Base-by-base conservation (phyloP, 305 asterid genomes). In the Fraxinus floribunda region DNA sequence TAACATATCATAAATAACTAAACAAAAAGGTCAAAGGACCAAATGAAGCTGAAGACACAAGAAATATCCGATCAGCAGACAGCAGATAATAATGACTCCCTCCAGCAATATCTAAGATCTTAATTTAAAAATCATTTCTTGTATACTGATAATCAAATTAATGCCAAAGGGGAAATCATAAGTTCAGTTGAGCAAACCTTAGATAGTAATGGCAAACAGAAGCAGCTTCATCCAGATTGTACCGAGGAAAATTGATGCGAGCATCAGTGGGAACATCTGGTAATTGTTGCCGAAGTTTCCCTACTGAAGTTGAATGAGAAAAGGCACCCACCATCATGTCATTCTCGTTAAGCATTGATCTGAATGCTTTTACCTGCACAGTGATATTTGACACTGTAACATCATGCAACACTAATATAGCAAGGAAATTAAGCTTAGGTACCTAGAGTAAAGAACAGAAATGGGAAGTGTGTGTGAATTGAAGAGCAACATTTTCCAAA, bases 281-380 rank as follows among this genome's bases (percentile, higher is more conserved):
- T 80, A 96, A 84, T 78, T 96, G 98, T 85, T 86, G 86, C 15
- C 98, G 94, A 84, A 94, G 86, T 86, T 96, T 96, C 81, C 99
- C 99, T 64, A 96, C 99, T 39, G 98, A 97, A 38, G 97, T 96
- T 62, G 98, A 92, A 85, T 96, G 98, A 44, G 98, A 94, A 86
- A 94, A 93, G 62, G 94, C 94, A 16, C 99, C 98, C 80, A 92
- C 95, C 98, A 93, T 96, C 98, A 96, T 94, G 78, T 85, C 60
- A 81, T 94, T 90, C 70, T 90, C 88, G 78, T 94, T 90, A 90
- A 91, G 87, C 99, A 96, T 94, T 78, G 97, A 91, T 89, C 99
- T 93, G 88, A 90, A 93, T 79, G 95, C 95, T 66, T 93, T 91
- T 64, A 96, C 98, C 99, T 96, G 87, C 88, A 90, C 85, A 85